These are phyloP conservation scores for Eutrema heterophyllum DNA, from an alignment of 345 rosid species.

Conservation along the genomic window DNA sequence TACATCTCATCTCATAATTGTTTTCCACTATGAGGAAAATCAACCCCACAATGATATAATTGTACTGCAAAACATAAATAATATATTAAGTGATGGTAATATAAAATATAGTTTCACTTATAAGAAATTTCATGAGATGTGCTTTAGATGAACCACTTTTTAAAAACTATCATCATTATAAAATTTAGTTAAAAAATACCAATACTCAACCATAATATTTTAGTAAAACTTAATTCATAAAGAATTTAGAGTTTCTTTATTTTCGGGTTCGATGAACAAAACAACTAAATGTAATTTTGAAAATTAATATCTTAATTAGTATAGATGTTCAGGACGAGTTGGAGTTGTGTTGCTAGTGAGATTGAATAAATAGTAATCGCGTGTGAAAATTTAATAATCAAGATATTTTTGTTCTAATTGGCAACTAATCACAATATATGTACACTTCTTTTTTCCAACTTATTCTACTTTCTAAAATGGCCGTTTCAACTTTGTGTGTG, in stretches of 20 bases:
- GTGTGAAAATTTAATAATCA: not conserved
- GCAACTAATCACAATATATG: not conserved
- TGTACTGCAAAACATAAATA: not conserved
- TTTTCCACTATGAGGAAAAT: not conserved
- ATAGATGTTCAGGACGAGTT: not conserved
- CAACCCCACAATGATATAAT: slow-evolving; percentile 1
- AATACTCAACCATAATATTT: not conserved
- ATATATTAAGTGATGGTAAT: not conserved
- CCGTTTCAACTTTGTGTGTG: not conserved
- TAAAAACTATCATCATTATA: no score
- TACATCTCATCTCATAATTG: not conserved
- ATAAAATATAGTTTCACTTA: not conserved
- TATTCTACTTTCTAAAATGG: not conserved
- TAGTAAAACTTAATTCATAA: not conserved
- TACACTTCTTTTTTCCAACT: not conserved
- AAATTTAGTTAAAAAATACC: not conserved
- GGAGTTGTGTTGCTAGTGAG: not conserved
- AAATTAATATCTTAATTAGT: no score
- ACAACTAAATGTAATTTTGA: no score
- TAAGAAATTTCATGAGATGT: not conserved
- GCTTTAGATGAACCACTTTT: no score
- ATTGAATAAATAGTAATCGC: not conserved
- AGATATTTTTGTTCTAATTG: not conserved
- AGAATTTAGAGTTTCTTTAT: no score
- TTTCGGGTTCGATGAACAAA: no score